Conservation (phyloP, 2,329 filamentous ascomycete genomes). For the Torrubiellomyces zombiae region DNA sequence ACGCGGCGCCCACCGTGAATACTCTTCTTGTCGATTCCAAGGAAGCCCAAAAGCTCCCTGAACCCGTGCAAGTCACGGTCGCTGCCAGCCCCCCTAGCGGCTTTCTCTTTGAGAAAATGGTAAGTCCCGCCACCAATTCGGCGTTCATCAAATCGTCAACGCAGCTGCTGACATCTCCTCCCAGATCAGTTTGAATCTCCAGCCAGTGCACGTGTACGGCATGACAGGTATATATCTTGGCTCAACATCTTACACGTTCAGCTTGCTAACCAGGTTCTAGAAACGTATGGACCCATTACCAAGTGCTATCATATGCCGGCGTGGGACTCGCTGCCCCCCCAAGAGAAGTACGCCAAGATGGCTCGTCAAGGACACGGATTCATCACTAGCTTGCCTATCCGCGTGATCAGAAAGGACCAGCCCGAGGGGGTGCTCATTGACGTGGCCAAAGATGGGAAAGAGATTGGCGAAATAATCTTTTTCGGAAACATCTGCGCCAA, state of each 20-base stretch:
- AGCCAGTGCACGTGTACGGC: conserved; percentile 88
- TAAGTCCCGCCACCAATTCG: conserved; percentile 15
- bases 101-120: conserved; percentile 89
- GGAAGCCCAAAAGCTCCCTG: conserved; percentile 52
- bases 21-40: conserved; percentile 72
- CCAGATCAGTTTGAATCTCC: conserved; percentile 51
- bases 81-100: conserved; percentile 82
- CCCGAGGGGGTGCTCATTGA: conserved; percentile 38
- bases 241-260: no score
- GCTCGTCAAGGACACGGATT: conserved; percentile 89
- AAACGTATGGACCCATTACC: conserved; percentile 92
- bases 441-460: conserved; percentile 29
- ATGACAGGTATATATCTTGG: conserved; percentile 27
- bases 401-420: conserved; percentile 67
- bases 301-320: conserved; percentile 77
- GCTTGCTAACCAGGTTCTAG: conserved; percentile 11
- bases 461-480: conserved; percentile 54
- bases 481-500: conserved; percentile 80
- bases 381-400: conserved; percentile 61
- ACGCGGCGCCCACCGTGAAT: conserved; percentile 90
- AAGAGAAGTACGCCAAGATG: conserved; percentile 79
- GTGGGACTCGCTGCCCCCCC: conserved; percentile 59
- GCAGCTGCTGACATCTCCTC: background rate
- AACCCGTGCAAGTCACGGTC: conserved; percentile 72
- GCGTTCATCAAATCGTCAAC: no score